phyloP scores from a whole-genome alignment of 2,329 filamentous ascomycete species.

The Apiospora pterosperma region DNA sequence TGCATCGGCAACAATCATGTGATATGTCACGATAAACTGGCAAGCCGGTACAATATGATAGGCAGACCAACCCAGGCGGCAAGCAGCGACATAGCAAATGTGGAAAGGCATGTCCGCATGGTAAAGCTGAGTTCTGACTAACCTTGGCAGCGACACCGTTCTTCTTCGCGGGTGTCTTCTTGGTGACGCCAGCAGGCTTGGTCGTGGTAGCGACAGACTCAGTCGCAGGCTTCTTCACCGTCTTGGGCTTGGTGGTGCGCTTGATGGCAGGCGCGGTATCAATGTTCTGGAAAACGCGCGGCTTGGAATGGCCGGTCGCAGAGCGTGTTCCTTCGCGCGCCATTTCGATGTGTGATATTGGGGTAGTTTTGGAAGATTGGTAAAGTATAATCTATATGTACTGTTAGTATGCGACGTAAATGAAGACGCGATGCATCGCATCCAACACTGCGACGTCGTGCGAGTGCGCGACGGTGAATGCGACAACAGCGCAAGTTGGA shows the following conservation, averaged over 20 bases:
- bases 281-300: conserved; percentile 47
- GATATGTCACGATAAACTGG: not conserved
- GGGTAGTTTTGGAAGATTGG: conserved; percentile 3
- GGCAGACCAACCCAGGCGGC: not conserved
- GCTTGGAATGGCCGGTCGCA: conserved; percentile 48
- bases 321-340: conserved; percentile 50
- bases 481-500: conserved; percentile 19
- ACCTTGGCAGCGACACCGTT: conserved; percentile 23
- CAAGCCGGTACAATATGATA: not conserved
- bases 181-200: conserved; percentile 29
- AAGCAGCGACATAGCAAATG: not conserved
- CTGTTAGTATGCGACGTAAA: conserved; percentile 21
- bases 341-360: conserved; percentile 29
- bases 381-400: conserved; percentile 7
- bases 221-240: not conserved
- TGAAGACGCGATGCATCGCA: conserved; percentile 3
- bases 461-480: conserved; percentile 24
- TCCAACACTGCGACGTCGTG: conserved; percentile 17
- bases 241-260: conserved; percentile 32
- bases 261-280: conserved; percentile 45
- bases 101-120: not conserved
- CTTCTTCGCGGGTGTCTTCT: conserved; percentile 28
- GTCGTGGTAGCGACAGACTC: conserved; percentile 22
- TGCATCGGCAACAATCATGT: not conserved
- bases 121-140: not conserved